Percentiles rank a stretch among this genome's conserved stretches.
These are phyloP conservation scores for Nectriaceae sp. DNA, from an alignment of 2,329 filamentous ascomycete species.

Conservation along the genomic window DNA sequence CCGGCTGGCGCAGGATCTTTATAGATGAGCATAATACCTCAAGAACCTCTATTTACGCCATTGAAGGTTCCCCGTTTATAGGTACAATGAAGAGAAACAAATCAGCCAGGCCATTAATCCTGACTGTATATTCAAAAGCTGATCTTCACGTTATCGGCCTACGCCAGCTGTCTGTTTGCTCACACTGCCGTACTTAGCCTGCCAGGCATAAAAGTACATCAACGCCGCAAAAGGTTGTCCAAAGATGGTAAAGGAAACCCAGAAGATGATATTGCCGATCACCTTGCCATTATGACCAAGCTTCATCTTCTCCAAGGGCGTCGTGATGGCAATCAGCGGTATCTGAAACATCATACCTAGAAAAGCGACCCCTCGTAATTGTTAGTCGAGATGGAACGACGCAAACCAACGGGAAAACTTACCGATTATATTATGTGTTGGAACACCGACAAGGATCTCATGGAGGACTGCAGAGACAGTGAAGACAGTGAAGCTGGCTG, in stretches of 20 bases:
- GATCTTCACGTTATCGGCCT: conserved; percentile 5
- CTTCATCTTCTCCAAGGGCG: conserved; percentile 76
- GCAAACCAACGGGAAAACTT: conserved; percentile 28
- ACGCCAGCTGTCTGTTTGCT: conserved; percentile 43
- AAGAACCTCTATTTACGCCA: too few relatives aligned
- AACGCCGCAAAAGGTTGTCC: conserved; percentile 92
- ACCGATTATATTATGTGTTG: conserved; percentile 92
- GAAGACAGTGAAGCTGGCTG: conserved; percentile 82
- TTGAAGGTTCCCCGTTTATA: too few relatives aligned
- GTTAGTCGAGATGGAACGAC: conserved; percentile 8
- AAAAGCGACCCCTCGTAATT: conserved; percentile 75
- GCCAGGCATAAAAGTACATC: conserved; percentile 98
- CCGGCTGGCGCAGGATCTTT: too few relatives aligned
- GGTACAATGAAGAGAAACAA: neutral
- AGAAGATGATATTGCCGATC: conserved; percentile 91
- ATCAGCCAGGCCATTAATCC: neutral
- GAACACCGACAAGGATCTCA: conserved; percentile 88
- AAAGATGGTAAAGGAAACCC: conserved; percentile 93
- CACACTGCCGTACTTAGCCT: conserved; percentile 92
- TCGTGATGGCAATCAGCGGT: conserved; percentile 80
- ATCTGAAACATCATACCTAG: conserved; percentile 92
- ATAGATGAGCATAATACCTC: too few relatives aligned
- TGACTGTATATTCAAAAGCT: neutral
- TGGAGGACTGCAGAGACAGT: conserved; percentile 86
- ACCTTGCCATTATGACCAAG: conserved; percentile 71